Base-by-base conservation (phyloP, 192 early-diverging fungal genomes). In the Coemansia reversa region DNA sequence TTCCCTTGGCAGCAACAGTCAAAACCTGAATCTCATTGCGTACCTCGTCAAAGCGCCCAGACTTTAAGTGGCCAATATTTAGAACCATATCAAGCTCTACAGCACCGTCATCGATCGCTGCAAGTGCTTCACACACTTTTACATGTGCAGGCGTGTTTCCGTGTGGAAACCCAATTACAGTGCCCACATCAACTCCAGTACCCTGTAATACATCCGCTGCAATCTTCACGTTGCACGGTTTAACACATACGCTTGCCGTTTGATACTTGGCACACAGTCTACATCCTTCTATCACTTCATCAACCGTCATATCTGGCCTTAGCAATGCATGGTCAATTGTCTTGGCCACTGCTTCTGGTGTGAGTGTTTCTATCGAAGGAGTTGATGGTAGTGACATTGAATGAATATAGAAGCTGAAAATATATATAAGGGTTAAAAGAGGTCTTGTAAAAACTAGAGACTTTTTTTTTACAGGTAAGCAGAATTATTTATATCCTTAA, bases 281-380 rank as follows among this genome's bases (percentile, higher is more conserved):
- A 69, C 86, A 87, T 8, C 84, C 86, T 5, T 63, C 66, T 14
- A 82, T 53, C 9, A 87, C 86, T 39, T 87, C 81, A 3, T 65
- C 50, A 3, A 66, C 59, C n/a, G 86, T 85, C 66, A 83, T 78
- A 0, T 85, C 84, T 23, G 86, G 81, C 52, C 69, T 73, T 3
- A 87, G 73, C 20, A 87, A 71, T 42, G 86, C 83, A 55, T 87
- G 86, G 71, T 87, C 86, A 55, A 87, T 84, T 23, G 82, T 75
- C 60, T 83, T 79, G 51, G 84, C 81, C 4, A 87, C 74, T 23
- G 76, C 59, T 50, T 84, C 67, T 24, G 76, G 76, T 14, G 83
- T 82, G 19, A 87, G 70, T 4, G 56, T 74, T 23, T 84, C 78
- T 58, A 84, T 58, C 30, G 75, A 70, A 59, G 70, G 75, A 0